A percentile compares a stretch with the other conserved stretches of the same genome.
Conservation (phyloP, 2,329 filamentous ascomycete species). For the Penicillium sp. region DNA sequence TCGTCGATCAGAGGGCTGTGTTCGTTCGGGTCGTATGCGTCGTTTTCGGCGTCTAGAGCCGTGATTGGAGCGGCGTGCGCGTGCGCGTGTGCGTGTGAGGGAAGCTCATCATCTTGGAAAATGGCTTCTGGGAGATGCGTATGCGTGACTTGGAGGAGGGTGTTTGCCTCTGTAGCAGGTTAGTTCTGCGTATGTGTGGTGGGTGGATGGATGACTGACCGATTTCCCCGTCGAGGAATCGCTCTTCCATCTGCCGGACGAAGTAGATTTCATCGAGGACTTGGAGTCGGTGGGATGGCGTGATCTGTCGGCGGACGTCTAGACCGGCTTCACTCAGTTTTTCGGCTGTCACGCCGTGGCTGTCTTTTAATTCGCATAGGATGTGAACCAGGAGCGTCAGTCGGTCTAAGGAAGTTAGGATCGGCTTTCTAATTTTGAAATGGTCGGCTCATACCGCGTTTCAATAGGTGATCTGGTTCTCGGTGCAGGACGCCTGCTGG, state of each 20-base stretch:
- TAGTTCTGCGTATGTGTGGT: too few relatives aligned
- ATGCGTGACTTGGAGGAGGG: constrained; percentile 17
- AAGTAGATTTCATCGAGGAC: constrained; percentile 34
- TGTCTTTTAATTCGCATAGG: constrained; percentile 32
- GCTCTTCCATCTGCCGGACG: constrained; percentile 31
- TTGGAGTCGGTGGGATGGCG: constrained; percentile 24
- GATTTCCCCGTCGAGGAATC: constrained; percentile 26
- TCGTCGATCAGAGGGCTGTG: constrained; percentile 7
- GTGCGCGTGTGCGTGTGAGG: constrained; percentile 4
- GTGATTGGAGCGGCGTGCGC: constrained; percentile 8
- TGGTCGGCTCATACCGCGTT: constrained; percentile 22
- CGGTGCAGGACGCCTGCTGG: constrained; percentile 29
- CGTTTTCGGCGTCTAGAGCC: constrained; percentile 1
- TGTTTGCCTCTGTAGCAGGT: constrained; percentile 14
- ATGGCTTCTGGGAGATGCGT: constrained; percentile 17
- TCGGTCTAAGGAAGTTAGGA: constrained; percentile 21
- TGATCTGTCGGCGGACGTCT: constrained; percentile 31
- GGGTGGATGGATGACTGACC: constrained; percentile 15
- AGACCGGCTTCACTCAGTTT: constrained; percentile 33
- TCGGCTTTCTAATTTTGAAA: background rate
- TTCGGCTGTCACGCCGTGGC: constrained; percentile 29
- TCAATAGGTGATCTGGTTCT: constrained; percentile 33
- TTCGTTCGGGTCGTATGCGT: constrained; percentile 5
- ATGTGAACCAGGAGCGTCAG: constrained; percentile 32
- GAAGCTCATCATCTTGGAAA: constrained; percentile 10